Evolutionary conservation across 257 asterid genomes (phyloP).

Genomic region (Solanum tarapatanum): DNA sequence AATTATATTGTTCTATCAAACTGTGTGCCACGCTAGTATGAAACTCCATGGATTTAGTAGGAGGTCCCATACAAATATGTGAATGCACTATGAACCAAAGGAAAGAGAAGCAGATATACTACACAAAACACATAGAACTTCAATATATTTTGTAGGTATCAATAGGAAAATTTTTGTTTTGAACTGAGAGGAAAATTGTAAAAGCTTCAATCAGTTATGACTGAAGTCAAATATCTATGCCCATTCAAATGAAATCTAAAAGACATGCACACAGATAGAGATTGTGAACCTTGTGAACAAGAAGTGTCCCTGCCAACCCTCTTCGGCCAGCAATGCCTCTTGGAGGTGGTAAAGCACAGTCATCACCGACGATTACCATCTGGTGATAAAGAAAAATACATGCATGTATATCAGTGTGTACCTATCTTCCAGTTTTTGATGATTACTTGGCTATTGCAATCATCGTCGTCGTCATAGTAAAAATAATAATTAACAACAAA

Average conservation of each 20-base stretch:
- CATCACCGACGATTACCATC: constrained; percentile 99
- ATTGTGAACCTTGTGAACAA: constrained; percentile 73
- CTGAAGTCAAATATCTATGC: not conserved
- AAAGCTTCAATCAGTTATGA: not conserved
- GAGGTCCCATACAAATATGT: not conserved
- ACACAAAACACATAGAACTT: not conserved
- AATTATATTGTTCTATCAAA: not conserved
- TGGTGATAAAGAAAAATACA: constrained; percentile 5
- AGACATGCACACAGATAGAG: constrained; percentile 5
- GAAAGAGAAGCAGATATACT: not conserved
- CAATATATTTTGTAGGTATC: not conserved
- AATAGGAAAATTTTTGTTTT: not conserved
- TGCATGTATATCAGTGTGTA: not conserved
- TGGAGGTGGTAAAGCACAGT: constrained; percentile 99
- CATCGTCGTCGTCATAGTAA: not conserved
- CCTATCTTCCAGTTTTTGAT: not conserved
- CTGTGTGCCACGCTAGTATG: not conserved
- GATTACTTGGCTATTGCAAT: not conserved
- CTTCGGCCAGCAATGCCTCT: constrained; percentile 99
- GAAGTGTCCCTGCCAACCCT: constrained; percentile 96
- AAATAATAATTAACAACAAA: not conserved
- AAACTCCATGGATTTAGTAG: not conserved
- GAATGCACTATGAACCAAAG: not conserved
- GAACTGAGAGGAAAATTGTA: not conserved
- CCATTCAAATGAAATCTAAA: not conserved